Conservation (phyloP, 2,329 filamentous ascomycete genomes). For the Pseudophaeomoniella oleicola region DNA sequence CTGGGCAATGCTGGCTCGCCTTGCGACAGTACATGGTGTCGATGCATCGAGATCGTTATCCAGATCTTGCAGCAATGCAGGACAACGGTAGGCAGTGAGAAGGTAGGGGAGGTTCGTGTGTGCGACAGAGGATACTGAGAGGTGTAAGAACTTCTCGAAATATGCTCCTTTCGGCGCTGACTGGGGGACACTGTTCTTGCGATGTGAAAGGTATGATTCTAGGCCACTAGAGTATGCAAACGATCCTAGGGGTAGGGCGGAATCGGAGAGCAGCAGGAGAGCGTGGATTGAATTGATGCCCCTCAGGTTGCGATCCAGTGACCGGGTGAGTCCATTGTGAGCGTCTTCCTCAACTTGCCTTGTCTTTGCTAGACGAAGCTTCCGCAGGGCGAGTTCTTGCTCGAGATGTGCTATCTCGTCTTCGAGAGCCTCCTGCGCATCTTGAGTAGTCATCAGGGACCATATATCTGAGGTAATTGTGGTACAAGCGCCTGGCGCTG, state of each 20-base stretch:
- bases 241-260: conserved; percentile 47
- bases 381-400: background rate
- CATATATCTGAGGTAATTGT: background rate
- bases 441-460: background rate
- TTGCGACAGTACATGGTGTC: conserved; percentile 47
- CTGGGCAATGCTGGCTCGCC: conserved; percentile 46
- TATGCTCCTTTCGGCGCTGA: conserved; percentile 21
- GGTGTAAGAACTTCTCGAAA: conserved; percentile 41
- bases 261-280: conserved; percentile 48
- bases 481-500: no score
- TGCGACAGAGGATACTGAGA: conserved; percentile 43
- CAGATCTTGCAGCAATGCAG: conserved; percentile 32
- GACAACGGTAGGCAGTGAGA: conserved; percentile 37
- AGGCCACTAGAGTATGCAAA: conserved; percentile 52
- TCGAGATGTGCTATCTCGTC: background rate
- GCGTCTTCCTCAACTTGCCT: background rate
- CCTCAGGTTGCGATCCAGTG: background rate
- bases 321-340: background rate
- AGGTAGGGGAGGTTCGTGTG: conserved; percentile 47
- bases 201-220: conserved; percentile 49
- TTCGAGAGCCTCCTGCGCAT: background rate
- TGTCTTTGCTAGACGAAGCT: background rate
- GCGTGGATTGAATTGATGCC: conserved; percentile 22
- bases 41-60: conserved; percentile 51
- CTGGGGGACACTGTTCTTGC: conserved; percentile 17